Conservation (phyloP, 2,329 filamentous ascomycete genomes). For the Pseudogymnoascus pannorum region DNA sequence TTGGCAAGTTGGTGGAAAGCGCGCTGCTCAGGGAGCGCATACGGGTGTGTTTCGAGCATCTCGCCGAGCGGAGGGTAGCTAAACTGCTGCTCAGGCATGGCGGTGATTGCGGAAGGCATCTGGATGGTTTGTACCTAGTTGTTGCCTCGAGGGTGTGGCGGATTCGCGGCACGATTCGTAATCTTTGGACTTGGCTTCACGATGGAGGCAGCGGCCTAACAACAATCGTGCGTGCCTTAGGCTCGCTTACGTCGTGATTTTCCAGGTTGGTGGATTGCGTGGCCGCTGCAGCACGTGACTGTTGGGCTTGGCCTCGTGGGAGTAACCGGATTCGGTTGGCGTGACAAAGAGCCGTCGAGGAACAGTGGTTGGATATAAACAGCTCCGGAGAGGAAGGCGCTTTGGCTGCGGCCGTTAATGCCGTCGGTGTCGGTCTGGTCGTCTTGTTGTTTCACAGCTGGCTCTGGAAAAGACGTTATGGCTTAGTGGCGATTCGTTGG, state of each 20-base stretch:
- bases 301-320: not conserved
- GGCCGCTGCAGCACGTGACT: not conserved
- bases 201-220: conserved; percentile 3
- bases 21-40: conserved; percentile 6
- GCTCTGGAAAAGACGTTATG: not conserved
- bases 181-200: conserved; percentile 6
- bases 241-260: conserved; percentile 1
- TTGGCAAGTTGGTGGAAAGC: conserved; percentile 10
- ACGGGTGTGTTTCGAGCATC: conserved; percentile 5
- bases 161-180: conserved; percentile 6
- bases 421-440: not conserved
- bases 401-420: not conserved
- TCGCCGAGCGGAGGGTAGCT: conserved; percentile 11
- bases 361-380: not conserved
- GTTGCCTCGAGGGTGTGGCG: conserved; percentile 1
- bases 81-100: conserved; percentile 11
- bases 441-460: not conserved
- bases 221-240: conserved; percentile 6
- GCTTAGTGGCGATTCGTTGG: not conserved
- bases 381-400: not conserved
- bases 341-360: not conserved
- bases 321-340: not conserved
- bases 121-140: not conserved
- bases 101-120: conserved; percentile 2
- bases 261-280: not conserved